Evolutionary conservation across 257 asterid species (phyloP).

Genomic region (Petrea volubilis): DNA sequence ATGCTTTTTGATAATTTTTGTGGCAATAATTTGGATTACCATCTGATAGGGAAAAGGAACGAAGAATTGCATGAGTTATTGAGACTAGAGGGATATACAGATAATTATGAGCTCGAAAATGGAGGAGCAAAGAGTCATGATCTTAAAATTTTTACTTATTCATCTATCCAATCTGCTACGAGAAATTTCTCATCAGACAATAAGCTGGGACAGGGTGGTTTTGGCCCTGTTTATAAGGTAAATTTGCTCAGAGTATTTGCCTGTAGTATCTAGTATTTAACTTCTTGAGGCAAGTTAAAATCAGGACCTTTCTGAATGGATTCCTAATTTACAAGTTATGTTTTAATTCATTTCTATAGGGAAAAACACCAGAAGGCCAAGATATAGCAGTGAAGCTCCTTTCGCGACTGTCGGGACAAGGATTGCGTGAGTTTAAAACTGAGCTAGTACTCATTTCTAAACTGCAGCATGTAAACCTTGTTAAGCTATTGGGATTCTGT

Average conservation of each 20-base stretch:
- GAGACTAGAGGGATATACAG: slow-evolving; percentile 42
- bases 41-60: slow-evolving; percentile 31
- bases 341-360: slow-evolving; percentile 38
- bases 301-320: not conserved
- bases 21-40: not conserved
- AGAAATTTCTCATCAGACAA: slow-evolving; percentile 38
- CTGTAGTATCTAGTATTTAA: no score
- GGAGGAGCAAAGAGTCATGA: slow-evolving; percentile 43
- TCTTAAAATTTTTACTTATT: slow-evolving; percentile 44
- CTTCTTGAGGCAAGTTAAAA: no score
- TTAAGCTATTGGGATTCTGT: slow-evolving; percentile 54
- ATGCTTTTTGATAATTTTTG: not conserved
- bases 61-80: slow-evolving; percentile 35
- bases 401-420: slow-evolving; percentile 57
- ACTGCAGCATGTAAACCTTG: slow-evolving; percentile 67
- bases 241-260: not conserved
- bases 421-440: slow-evolving; percentile 57
- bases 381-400: slow-evolving; percentile 66
- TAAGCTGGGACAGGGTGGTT: slow-evolving; percentile 71
- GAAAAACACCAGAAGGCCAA: slow-evolving; percentile 47
- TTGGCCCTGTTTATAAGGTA: slow-evolving; percentile 68
- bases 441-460: slow-evolving; percentile 63
- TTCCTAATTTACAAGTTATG: not conserved
- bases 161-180: slow-evolving; percentile 49
- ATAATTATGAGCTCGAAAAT: slow-evolving; percentile 17